Percentiles rank a stretch among this genome's conserved stretches.
Conservation (phyloP, 306 rosid species). For the Glycyrrhiza uralensis region DNA sequence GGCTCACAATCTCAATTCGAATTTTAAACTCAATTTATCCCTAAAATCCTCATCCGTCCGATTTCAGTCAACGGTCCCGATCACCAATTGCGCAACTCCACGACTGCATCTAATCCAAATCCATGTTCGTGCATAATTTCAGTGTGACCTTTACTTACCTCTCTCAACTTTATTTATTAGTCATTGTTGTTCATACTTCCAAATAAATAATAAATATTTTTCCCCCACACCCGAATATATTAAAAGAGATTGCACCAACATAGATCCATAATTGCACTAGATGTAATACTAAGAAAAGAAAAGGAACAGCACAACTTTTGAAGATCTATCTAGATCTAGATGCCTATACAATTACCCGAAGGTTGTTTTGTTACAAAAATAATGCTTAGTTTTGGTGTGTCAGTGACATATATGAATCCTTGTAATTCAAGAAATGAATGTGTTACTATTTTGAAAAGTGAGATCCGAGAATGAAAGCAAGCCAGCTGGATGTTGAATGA, state of each 20-base stretch:
- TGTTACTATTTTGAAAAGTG: constrained; percentile 24
- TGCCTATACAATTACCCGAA: background rate
- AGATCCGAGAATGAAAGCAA: constrained; percentile 32
- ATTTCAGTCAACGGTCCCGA: no score
- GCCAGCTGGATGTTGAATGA: constrained; percentile 49
- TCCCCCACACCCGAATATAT: background rate
- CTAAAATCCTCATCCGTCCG: no score
- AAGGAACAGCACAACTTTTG: background rate
- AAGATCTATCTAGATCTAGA: constrained; percentile 10
- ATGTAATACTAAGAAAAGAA: background rate
- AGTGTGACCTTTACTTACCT: constrained; percentile 12
- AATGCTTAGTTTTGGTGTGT: constrained; percentile 22
- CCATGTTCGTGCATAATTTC: no score
- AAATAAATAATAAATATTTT: background rate
- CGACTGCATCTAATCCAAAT: no score
- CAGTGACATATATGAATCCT: constrained; percentile 19
- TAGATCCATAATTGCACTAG: background rate
- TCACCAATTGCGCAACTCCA: no score
- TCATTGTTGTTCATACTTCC: background rate
- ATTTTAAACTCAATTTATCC: no score
- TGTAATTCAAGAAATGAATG: constrained; percentile 32
- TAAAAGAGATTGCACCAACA: background rate
- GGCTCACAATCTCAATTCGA: no score
- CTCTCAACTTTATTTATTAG: background rate
- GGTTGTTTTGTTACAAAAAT: background rate